Percentiles rank a stretch among this genome's conserved stretches.
phyloP scores from a whole-genome alignment of 1,284 basidiomycete species.

The Irpex sp. region DNA sequence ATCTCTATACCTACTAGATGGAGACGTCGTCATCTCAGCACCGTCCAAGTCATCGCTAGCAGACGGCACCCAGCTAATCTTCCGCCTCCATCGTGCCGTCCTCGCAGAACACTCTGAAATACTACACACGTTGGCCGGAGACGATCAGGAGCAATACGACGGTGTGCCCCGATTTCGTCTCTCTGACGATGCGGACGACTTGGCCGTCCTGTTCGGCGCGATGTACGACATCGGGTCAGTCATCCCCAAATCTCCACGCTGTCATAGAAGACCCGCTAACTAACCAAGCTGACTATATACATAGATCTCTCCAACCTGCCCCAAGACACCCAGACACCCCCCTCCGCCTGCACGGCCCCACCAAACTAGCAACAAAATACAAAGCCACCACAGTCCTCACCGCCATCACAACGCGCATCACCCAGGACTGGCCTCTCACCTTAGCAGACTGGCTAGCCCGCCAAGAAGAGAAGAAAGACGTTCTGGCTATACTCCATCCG shows the following conservation, averaged over 20 bases:
- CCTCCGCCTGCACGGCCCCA: background rate
- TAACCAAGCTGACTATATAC: background rate
- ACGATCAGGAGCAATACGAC: conserved; percentile 1
- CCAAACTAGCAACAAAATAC: background rate
- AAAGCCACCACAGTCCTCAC: background rate
- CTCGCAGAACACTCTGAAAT: background rate
- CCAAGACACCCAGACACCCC: background rate
- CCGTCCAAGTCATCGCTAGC: background rate
- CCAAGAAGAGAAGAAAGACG: background rate
- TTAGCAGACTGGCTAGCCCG: background rate
- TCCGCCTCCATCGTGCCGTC: too few species aligned
- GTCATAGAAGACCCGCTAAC: background rate
- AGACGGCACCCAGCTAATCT: too few species aligned
- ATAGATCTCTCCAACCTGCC: background rate
- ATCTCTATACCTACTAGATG: background rate
- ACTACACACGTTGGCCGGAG: background rate
- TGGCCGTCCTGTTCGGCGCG: background rate
- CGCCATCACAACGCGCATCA: background rate
- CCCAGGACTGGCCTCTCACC: background rate
- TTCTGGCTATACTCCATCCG: background rate
- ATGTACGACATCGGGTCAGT: conserved; percentile 4
- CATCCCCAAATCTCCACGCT: background rate
- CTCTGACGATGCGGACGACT: background rate
- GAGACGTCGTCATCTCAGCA: conserved; percentile 1
- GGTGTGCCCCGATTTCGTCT: background rate